phyloP scores from a whole-genome alignment of 1,284 basidiomycete species.

The Cutaneotrichosporon sp. region DNA sequence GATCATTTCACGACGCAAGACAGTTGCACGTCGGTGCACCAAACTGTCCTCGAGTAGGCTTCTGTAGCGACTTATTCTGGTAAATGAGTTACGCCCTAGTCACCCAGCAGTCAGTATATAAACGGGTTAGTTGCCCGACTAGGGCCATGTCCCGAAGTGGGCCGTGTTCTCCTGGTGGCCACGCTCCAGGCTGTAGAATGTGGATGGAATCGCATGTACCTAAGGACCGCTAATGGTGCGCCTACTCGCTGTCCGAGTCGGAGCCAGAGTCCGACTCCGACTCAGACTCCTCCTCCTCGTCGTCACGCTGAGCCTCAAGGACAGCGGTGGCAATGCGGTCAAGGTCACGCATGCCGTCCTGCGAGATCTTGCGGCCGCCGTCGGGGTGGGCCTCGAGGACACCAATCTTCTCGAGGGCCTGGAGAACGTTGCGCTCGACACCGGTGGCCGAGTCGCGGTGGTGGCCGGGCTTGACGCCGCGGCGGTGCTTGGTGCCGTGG shows the following conservation, averaged over 20 bases:
- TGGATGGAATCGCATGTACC: constrained; percentile 23
- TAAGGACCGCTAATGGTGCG: constrained; percentile 17
- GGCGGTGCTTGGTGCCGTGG: constrained; percentile 91
- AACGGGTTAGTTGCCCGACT: too few species aligned
- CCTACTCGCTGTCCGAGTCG: constrained; percentile 54
- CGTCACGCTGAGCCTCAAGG: constrained; percentile 78
- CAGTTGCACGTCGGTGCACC: too few species aligned
- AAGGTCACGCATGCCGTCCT: constrained; percentile 91
- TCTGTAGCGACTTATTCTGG: too few species aligned
- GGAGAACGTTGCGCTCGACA: constrained; percentile 86
- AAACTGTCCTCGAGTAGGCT: too few species aligned
- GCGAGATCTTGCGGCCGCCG: constrained; percentile 91
- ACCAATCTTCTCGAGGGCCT: constrained; percentile 97
- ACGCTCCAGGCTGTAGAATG: constrained; percentile 3
- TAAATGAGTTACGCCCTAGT: too few species aligned
- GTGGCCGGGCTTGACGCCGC: constrained; percentile 91
- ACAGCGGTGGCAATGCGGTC: constrained; percentile 96
- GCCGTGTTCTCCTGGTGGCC: too few species aligned
- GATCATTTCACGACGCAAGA: too few species aligned
- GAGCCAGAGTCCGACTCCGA: constrained; percentile 74
- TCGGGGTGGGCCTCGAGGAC: constrained; percentile 91
- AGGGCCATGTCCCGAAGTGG: too few species aligned
- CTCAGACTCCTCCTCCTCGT: constrained; percentile 80
- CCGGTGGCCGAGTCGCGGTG: constrained; percentile 82
- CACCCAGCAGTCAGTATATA: too few species aligned